Conservation (phyloP, 2,329 filamentous ascomycete genomes). For the Hirsutella rhossiliensis region DNA sequence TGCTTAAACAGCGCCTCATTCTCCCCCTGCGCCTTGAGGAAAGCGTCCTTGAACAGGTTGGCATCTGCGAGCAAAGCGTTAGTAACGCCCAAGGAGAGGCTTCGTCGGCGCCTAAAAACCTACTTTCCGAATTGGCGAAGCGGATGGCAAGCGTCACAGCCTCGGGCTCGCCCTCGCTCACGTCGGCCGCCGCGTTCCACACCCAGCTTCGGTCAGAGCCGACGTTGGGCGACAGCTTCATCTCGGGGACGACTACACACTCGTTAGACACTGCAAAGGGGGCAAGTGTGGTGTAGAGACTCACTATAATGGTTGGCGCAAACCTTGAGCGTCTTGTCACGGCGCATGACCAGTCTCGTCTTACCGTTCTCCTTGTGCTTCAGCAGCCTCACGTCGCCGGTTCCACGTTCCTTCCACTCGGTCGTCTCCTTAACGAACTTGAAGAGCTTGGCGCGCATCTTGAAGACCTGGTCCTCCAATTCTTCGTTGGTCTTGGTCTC, state of each 20-base stretch:
- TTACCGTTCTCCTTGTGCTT: slow-evolving; percentile 99
- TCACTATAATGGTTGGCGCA: slow-evolving; percentile 99
- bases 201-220: slow-evolving; percentile 98
- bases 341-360: slow-evolving; percentile 94
- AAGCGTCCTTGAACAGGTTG: slow-evolving; percentile 94
- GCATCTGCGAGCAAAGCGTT: slow-evolving; percentile 51
- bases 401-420: slow-evolving; percentile 99
- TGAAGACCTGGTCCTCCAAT: slow-evolving; percentile 92
- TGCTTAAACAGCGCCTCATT: slow-evolving; percentile 77
- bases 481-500: slow-evolving; percentile 98
- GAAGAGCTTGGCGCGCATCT: slow-evolving; percentile 99
- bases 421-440: slow-evolving; percentile 84
- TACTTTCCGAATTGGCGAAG: slow-evolving; percentile 96
- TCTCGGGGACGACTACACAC: slow-evolving; percentile 75
- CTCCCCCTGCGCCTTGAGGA: slow-evolving; percentile 92
- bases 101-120: slow-evolving; percentile 22
- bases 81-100: not conserved
- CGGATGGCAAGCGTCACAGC: slow-evolving; percentile 92
- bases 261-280: not conserved
- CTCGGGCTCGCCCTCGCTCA: slow-evolving; percentile 96
- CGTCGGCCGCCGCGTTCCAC: slow-evolving; percentile 95
- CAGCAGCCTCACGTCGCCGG: slow-evolving; percentile 87
- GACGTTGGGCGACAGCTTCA: slow-evolving; percentile 97
- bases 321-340: slow-evolving; percentile 99
- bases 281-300: slow-evolving; percentile 19